Evolutionary conservation across 2,329 filamentous ascomycete species (phyloP).

Genomic region (Colletotrichum melonis): DNA sequence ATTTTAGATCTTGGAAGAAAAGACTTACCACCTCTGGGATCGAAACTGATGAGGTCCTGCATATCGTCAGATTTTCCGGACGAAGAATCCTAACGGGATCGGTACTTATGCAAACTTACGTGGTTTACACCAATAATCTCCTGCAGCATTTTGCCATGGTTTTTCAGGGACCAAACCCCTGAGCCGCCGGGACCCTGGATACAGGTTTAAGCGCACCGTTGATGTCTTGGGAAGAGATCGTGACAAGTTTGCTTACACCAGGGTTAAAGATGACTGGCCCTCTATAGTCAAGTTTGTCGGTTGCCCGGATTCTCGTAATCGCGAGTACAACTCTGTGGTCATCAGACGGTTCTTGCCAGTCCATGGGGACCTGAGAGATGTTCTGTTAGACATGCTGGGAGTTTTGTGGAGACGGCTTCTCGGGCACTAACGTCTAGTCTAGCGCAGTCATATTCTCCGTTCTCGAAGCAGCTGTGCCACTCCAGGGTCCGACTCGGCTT

Average conservation of each 20-base stretch:
- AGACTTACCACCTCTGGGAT: conserved; percentile 58
- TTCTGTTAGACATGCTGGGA: neutral
- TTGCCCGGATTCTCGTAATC: conserved; percentile 47
- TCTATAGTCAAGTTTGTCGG: conserved; percentile 39
- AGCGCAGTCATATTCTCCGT: conserved; percentile 45
- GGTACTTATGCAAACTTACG: conserved; percentile 41
- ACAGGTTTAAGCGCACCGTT: neutral
- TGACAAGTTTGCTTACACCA: conserved; percentile 40
- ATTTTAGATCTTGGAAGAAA: no score
- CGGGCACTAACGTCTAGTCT: conserved; percentile 44
- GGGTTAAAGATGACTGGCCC: conserved; percentile 50
- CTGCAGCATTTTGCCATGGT: conserved; percentile 49
- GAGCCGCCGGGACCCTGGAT: conserved; percentile 61
- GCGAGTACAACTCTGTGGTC: conserved; percentile 45
- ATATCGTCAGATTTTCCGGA: neutral
- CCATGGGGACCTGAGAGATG: conserved; percentile 51
- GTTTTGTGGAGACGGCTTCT: neutral
- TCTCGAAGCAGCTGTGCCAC: conserved; percentile 47
- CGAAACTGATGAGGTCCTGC: conserved; percentile 62
- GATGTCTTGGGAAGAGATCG: neutral
- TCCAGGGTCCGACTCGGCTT: conserved; percentile 42
- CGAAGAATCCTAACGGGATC: neutral
- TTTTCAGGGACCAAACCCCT: conserved; percentile 49
- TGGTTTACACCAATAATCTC: conserved; percentile 59
- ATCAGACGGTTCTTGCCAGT: conserved; percentile 45